Percentiles rank a stretch among this genome's conserved stretches.
Evolutionary conservation across 345 rosid genomes (phyloP).

Genomic region (Camelina hispida): DNA sequence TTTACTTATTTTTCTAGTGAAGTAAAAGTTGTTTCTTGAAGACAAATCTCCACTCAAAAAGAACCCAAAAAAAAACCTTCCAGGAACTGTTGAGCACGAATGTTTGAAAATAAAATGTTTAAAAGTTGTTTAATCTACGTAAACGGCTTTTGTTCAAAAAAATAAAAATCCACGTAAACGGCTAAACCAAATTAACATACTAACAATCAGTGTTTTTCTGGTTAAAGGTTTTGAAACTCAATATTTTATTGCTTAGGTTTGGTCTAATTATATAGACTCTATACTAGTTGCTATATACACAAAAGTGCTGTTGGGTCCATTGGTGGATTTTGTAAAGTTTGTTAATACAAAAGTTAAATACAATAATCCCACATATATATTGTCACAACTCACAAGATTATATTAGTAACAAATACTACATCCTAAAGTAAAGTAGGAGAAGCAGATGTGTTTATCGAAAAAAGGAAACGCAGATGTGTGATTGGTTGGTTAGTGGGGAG

Average conservation of each 20-base stretch:
- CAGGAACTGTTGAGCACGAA: neutral
- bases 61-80: neutral
- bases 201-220: neutral
- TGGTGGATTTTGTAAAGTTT: neutral
- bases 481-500: neutral
- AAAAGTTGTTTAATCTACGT: no score
- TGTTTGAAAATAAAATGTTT: neutral
- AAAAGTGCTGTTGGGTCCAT: slow-evolving; percentile 11
- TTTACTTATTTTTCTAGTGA: neutral
- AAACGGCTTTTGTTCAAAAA: no score
- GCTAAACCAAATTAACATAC: neutral
- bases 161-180: neutral
- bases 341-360: neutral
- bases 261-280: neutral
- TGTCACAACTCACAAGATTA: neutral
- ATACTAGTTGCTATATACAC: neutral
- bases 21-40: neutral
- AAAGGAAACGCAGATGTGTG: slow-evolving; percentile 10
- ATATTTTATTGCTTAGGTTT: no score
- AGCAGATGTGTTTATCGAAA: slow-evolving; percentile 17
- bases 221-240: neutral
- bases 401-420: neutral
- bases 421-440: slow-evolving; percentile 12
- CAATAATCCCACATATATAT: neutral
- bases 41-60: neutral